Base-by-base conservation (phyloP, 2,329 filamentous ascomycete species). In the Truncatella angustata region DNA sequence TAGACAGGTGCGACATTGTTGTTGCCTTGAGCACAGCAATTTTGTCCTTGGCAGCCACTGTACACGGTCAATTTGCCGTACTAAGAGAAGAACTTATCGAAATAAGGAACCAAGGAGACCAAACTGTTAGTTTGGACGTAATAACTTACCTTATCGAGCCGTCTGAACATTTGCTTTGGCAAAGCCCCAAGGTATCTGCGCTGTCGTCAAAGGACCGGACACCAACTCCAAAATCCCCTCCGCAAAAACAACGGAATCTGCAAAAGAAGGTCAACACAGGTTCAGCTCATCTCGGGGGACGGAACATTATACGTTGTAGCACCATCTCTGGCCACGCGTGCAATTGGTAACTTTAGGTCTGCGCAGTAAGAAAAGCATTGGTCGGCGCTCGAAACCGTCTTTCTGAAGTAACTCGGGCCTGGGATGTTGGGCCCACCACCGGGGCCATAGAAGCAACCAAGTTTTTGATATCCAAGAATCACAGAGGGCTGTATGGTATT, bases 1-100 rank as follows among this genome's bases (percentile, higher is more conserved):
- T 76, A 71, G 28, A 80, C 70, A 51, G 79, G 74, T 9, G 26
- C 43, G 58, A 71, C 76, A 4, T 55, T 54, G 11, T 74, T 65
- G 26, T 56, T 50, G 28, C 23, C 50, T 6, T 23, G 42, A 23
- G 49, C 59, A 56, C 64, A 65, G 61, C 66, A 63, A 39, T 56
- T 51, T 28, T 57, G 52, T 2, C 58, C 55, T 1, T 16, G 23
- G 28, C 57, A 55, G 24, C 56, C 50, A 46, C 61, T 63, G 59
- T 62, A 21, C 44, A n/a, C 2, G 9, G 18, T 47, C 16, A 34
- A 21, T 47, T 50, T 56, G 50, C n/a, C n/a, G n/a, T n/a, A n/a
- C n/a, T n/a, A n/a, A n/a, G n/a, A n/a, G n/a, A n/a, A n/a, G n/a
- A n/a, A n/a, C n/a, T n/a, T n/a, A n/a, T n/a, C n/a, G n/a, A n/a